These are phyloP conservation scores for Talaromyces sp. DNA, from an alignment of 2,329 filamentous ascomycete species.

Conservation along the genomic window DNA sequence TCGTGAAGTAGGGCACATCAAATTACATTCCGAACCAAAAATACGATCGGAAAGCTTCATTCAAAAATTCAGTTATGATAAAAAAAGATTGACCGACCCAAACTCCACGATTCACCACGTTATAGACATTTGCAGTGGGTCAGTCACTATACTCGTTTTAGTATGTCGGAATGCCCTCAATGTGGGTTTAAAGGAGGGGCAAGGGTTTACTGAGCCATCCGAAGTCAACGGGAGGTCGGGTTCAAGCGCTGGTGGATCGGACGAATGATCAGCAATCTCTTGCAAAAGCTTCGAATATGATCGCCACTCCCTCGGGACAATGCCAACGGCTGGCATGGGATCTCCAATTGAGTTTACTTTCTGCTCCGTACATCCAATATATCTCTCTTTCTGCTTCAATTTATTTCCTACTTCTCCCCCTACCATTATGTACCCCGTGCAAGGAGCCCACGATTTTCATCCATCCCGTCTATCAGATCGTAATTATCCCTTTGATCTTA, in stretches of 20 bases:
- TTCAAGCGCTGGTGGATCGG: slow-evolving; percentile 20
- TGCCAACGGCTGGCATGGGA: slow-evolving; percentile 1
- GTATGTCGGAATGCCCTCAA: not conserved
- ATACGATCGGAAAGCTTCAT: not conserved
- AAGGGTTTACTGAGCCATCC: slow-evolving; percentile 3
- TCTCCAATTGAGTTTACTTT: not conserved
- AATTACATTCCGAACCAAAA: not conserved
- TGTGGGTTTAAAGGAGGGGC: not conserved
- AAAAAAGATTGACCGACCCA: not conserved
- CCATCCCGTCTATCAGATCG: not conserved
- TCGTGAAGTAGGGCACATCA: not conserved
- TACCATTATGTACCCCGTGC: slow-evolving; percentile 10
- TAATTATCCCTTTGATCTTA: not conserved
- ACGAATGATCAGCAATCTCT: slow-evolving; percentile 21
- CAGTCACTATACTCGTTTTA: not conserved
- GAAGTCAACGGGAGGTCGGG: slow-evolving; percentile 5
- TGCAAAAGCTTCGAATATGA: slow-evolving; percentile 18
- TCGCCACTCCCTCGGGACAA: slow-evolving; percentile 12
- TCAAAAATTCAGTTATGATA: too few relatives aligned
- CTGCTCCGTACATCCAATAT: not conserved
- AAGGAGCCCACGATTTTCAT: slow-evolving; percentile 14
- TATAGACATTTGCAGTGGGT: slow-evolving; percentile 13
- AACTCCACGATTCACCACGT: slow-evolving; percentile 26
- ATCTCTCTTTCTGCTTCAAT: not conserved
- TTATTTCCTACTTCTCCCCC: not conserved